Base-by-base conservation (phyloP, 202 grass and related monocot genomes). In the Setaria viridis region DNA sequence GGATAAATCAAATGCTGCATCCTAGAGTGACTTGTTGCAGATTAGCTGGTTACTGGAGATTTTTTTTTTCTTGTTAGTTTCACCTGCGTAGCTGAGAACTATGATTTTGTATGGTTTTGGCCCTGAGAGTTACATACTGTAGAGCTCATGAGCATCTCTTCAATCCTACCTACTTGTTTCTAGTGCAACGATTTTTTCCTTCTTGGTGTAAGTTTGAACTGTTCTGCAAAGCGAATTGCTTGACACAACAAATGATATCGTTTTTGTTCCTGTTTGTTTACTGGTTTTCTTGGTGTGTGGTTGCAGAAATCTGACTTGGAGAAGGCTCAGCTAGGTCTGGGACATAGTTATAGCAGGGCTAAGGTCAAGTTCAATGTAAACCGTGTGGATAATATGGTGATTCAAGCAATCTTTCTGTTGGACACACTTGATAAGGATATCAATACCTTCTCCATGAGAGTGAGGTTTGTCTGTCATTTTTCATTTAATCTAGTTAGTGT, bases 331-430 rank as follows among this genome's bases (percentile, higher is more conserved):
- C 80, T 94, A 1, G 91, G 93, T 29, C 77, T 99, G 17, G 92
- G 84, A 6, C 97, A 99, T 74, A 96, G 93, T 78, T 99, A 99
- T 42, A 99, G 93, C 80, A 90, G 95, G 70, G 95, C 95, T 1
- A 98, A 98, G 89, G 91, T 95, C 0, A 98, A 98, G 73, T 98
- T 98, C 72, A 98, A 98, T 86, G 93, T 98, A 63, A 98, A 98
- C 72, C 87, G 95, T 62, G 96, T 94, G 21, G 96, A 99, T 80
- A 99, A 99, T 76, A 92, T 98, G 95, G 91, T 98, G 45, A 98
- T 95, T 81, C 95, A 98, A 51, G 91, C 93, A 14, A 94, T 95
- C 71, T 89, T 98, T 80, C 87, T 98, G 39, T 71, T 98, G 81
- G 95, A 98, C 80, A 95, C 87, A n/a, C 88, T 98, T 50, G 93